Conservation (phyloP, 805 yeast species). For the Clavispora fructus region DNA sequence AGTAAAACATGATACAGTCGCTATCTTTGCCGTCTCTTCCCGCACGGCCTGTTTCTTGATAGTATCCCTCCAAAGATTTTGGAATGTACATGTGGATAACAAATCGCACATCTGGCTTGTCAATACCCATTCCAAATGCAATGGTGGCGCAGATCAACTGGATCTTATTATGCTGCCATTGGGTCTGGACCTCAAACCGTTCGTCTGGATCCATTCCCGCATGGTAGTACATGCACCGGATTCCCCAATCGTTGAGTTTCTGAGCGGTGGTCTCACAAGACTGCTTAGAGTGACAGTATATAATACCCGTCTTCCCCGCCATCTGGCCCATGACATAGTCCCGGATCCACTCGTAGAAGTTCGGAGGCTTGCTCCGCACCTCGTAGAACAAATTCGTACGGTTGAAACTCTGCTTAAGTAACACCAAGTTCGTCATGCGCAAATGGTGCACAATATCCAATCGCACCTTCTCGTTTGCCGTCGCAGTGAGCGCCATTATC, state of each 20-base stretch:
- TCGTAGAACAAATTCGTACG: slow-evolving; percentile 80
- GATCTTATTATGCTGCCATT: slow-evolving; percentile 71
- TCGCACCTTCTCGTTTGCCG: slow-evolving; percentile 88
- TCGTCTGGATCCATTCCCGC: slow-evolving; percentile 90
- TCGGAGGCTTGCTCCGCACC: slow-evolving; percentile 60
- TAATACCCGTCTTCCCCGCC: slow-evolving; percentile 69
- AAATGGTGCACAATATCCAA: slow-evolving; percentile 81
- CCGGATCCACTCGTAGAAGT: slow-evolving; percentile 53
- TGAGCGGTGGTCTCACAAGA: slow-evolving; percentile 80
- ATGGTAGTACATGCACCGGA: slow-evolving; percentile 76
- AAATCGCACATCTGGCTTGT: slow-evolving; percentile 89
- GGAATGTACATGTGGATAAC: slow-evolving; percentile 89
- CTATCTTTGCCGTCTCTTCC: slow-evolving; percentile 90
- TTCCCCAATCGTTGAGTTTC: slow-evolving; percentile 52
- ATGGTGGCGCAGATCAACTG: slow-evolving; percentile 93
- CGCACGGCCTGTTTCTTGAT: slow-evolving; percentile 97
- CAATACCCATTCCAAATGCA: slow-evolving; percentile 99
- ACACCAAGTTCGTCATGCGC: slow-evolving; percentile 52
- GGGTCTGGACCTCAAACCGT: slow-evolving; percentile 62
- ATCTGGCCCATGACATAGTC: slow-evolving; percentile 49
- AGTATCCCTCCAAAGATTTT: slow-evolving; percentile 88
- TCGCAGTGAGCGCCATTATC: slow-evolving; percentile 93
- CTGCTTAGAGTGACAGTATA: slow-evolving; percentile 87
- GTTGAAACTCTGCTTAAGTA: slow-evolving; percentile 87
- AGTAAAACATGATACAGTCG: slow-evolving; percentile 77